Conservation (phyloP, 805 yeast species). For the Novakomyces olei region DNA sequence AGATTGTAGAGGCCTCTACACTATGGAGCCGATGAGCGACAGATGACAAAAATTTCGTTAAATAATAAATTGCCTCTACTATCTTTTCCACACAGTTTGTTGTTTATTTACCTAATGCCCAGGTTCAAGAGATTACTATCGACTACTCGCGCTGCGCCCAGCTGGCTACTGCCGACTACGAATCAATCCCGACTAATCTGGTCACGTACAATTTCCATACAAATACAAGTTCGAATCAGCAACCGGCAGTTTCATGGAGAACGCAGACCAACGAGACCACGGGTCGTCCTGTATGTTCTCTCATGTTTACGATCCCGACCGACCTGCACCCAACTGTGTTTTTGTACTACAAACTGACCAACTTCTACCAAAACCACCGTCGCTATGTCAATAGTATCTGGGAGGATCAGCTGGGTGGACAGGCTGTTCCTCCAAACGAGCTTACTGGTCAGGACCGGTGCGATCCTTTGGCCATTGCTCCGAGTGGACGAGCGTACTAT, state of each 20-base stretch:
- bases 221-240: conserved; percentile 3
- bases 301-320: conserved; percentile 52
- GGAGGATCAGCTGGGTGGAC: conserved; percentile 58
- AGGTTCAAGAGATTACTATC: conserved; percentile 51
- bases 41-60: too few species aligned
- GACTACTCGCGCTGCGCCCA: conserved; percentile 52
- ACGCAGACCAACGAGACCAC: conserved; percentile 7
- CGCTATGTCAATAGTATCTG: conserved; percentile 76
- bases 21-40: too few species aligned
- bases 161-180: conserved; percentile 23
- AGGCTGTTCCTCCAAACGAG: conserved; percentile 32
- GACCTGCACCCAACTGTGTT: conserved; percentile 50
- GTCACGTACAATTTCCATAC: conserved; percentile 44
- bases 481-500: conserved; percentile 42
- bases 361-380: conserved; percentile 85
- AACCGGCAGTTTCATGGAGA: conserved; percentile 13
- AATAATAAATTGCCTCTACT: too few species aligned
- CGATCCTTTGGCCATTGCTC: conserved; percentile 34
- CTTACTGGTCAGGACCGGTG: conserved; percentile 32
- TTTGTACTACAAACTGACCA: conserved; percentile 67
- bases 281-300: conserved; percentile 32
- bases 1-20: not conserved
- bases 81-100: too few species aligned
- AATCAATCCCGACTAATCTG: conserved; percentile 36
- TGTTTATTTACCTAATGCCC: too few species aligned